Base-by-base conservation (phyloP, 192 early-diverging fungal species). In the Piromyces finnis region DNA sequence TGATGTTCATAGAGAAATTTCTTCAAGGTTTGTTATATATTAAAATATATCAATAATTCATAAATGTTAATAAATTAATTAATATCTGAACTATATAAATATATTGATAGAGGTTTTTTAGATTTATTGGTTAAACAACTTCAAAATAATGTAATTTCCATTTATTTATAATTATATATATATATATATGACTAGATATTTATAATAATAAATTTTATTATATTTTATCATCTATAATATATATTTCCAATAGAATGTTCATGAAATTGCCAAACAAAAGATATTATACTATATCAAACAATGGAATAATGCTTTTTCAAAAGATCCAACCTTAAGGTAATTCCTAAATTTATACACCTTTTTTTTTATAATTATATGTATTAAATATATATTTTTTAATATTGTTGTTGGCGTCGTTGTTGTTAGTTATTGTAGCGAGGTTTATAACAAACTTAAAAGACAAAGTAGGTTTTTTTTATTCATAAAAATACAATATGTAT, bases 1-100 rank as follows among this genome's bases (percentile, higher is more conserved):
- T 79, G 88, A 84, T 78, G 90, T 94, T 37, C 92, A 93, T 80
- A 88, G 92, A 30, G 95, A 98, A 79, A 91, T 99, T 28, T 92
- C 92, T 7, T 97, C 95, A 12, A 89, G 96, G 2, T 87, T 22
- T 9, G 51, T 22, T 37, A 37, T 35, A 35, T 35, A 7, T 35
- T 35, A 7, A 35, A 7, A 35, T 35, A 35, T 35, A 35, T n/a
- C n/a, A n/a, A n/a, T n/a, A n/a, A n/a, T n/a, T n/a, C n/a, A n/a
- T n/a, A n/a, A n/a, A n/a, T n/a, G n/a, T n/a, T n/a, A n/a, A n/a
- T n/a, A n/a, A n/a, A n/a, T n/a, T n/a, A n/a, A n/a, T n/a, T n/a
- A n/a, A n/a, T n/a, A n/a, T n/a, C n/a, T n/a, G n/a, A n/a, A n/a
- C n/a, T n/a, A 35, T 35, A 35, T 7, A 7, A 35, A 35, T 35